Conservation (phyloP, 805 yeast species). For the Cyberlindnera americana region DNA sequence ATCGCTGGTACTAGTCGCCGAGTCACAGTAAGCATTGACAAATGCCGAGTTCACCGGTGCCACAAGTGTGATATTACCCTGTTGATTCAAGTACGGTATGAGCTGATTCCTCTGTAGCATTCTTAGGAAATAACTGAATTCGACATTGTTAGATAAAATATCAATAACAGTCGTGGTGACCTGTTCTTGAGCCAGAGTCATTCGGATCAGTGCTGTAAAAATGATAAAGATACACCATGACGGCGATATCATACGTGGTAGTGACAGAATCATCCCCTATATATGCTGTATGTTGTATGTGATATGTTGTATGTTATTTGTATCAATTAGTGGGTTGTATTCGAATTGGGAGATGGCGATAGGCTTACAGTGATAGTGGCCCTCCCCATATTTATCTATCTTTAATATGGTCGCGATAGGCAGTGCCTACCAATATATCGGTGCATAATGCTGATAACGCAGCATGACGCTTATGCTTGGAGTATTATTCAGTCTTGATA, state of each 20-base stretch:
- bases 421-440: too few species aligned
- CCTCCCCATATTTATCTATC: too few species aligned
- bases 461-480: too few species aligned
- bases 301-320: too few species aligned
- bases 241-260: background rate
- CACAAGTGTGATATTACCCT: constrained; percentile 64
- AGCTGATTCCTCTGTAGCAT: constrained; percentile 59
- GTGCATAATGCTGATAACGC: too few species aligned
- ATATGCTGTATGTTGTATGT: too few species aligned
- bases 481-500: too few species aligned
- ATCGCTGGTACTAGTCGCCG: background rate
- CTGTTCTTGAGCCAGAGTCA: constrained; percentile 7
- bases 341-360: too few species aligned
- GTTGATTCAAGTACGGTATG: constrained; percentile 55
- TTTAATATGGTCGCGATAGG: too few species aligned
- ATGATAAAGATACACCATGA: background rate
- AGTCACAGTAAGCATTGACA: constrained; percentile 22
- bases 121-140: constrained; percentile 62
- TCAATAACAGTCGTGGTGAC: constrained; percentile 53
- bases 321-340: too few species aligned
- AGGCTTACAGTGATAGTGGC: too few species aligned
- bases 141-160: constrained; percentile 60
- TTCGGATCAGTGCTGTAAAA: background rate
- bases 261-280: too few species aligned
- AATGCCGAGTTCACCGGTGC: constrained; percentile 85